phyloP scores from a whole-genome alignment of 208 protist species.

The Trichomonas gallinae region DNA sequence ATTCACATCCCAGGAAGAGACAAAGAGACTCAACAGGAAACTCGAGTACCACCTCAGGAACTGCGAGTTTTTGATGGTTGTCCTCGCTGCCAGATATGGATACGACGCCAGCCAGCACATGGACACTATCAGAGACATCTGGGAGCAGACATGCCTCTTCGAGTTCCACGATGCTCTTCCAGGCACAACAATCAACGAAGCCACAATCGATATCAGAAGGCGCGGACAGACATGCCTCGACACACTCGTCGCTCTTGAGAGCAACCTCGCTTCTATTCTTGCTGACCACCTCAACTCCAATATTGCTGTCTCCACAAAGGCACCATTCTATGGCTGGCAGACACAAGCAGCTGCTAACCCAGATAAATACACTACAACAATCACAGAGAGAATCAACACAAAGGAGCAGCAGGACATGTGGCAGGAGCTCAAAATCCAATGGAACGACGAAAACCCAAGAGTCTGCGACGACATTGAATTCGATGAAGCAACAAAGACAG shows the following conservation, averaged over 20 bases:
- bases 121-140: neutral
- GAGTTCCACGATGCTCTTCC: neutral
- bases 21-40: slow-evolving; percentile 12
- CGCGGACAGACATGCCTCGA: neutral
- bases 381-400: neutral
- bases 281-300: neutral
- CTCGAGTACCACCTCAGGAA: neutral
- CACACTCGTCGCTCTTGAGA: neutral
- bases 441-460: neutral
- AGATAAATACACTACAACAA: neutral
- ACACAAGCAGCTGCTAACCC: no score
- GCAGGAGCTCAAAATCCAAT: neutral
- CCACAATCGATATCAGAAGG: neutral
- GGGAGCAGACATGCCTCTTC: neutral
- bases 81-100: neutral
- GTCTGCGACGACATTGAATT: neutral
- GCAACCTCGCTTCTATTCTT: neutral
- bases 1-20: neutral
- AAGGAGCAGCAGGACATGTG: neutral
- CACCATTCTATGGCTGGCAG: no score
- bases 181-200: neutral
- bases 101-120: neutral
- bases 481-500: neutral
- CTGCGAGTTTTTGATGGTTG: neutral
- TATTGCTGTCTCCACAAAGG: no score